Evolutionary conservation across 139 green algal genomes (phyloP).

Genomic region (Chlorella sp.): DNA sequence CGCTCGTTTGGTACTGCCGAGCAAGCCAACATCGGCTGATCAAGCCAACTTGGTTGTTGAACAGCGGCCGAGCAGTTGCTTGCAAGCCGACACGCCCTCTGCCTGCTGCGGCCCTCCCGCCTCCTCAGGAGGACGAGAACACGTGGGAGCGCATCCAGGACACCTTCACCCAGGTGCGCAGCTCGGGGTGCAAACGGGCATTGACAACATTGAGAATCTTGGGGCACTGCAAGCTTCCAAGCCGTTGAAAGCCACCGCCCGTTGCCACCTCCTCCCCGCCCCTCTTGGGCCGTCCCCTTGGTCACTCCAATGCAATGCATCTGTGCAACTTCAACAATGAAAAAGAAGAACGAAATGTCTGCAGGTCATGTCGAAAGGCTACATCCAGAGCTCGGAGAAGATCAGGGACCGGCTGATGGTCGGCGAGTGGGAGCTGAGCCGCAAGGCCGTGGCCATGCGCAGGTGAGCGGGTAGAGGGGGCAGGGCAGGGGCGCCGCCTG

Average conservation of each 20-base stretch:
- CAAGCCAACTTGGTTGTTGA: no score
- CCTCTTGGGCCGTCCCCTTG: background rate
- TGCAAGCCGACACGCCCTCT: no score
- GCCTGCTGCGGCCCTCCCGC: no score
- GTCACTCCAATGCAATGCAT: no score
- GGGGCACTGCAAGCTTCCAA: background rate
- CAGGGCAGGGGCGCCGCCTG: background rate
- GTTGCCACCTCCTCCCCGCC: background rate
- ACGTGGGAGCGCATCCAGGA: slow-evolving; percentile 11
- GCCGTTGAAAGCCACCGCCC: background rate
- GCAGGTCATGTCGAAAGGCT: slow-evolving; percentile 42
- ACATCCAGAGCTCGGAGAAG: slow-evolving; percentile 31
- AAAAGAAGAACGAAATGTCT: no score
- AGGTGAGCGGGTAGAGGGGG: background rate
- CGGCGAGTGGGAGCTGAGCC: slow-evolving; percentile 37
- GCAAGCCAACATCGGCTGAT: no score
- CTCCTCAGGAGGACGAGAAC: background rate
- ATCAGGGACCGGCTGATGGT: slow-evolving; percentile 37
- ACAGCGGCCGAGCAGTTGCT: no score
- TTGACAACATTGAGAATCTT: background rate
- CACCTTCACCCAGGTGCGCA: slow-evolving; percentile 18
- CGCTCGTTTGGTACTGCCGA: no score
- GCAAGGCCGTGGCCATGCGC: slow-evolving; percentile 20
- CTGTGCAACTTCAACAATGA: no score
- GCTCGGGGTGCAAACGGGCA: background rate